Evolutionary conservation across 1,284 basidiomycete species (phyloP), one percentile per base, ranked within the genome.

Genomic region (Cutaneotrichosporon cyanovorans): DNA sequence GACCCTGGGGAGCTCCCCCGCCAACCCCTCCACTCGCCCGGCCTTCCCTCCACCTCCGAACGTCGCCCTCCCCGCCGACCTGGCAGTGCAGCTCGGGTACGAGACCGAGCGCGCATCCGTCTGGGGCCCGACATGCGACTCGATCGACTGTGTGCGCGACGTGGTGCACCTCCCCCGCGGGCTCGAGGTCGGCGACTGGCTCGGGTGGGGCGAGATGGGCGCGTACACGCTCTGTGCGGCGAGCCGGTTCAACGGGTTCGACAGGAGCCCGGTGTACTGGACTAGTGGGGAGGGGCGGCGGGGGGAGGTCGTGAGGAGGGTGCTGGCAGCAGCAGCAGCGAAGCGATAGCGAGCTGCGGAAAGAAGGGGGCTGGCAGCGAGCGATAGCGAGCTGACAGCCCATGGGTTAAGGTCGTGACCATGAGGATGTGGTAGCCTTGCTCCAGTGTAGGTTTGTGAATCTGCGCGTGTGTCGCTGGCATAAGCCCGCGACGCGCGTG

Each of bases 141-240:
- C 85, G 41, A 87, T 92, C 61, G 89, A 93, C 71, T 83, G 82
- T 60, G 85, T 91, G 19, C 78, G 79, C 58, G 73, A 78, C 28
- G 68, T 77, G 40, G 80, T 82, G 4, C 60, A 71, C 51, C 72
- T 91, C 37, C 86, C 87, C 1, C 69, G 67, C 21, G 77, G 76
- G 1, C 74, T 89, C 48, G 75, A 78, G 42, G 85, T 88, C 2
- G 90, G 89, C 8, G 89, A 95, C 69, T 95, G 90, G 90, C 77
- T 95, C 8, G 84, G 84, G 7, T 93, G 89, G 75, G 80, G 82
- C 44, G 81, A 87, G 62, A 93, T 95, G 89, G 89, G 89, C 34
- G 89, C 89, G 12, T 95, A 95, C 72, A 93, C 89, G 15, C 77
- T 90, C 55, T 92, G 87, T 61, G 89, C 89, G 0, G 87, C 90